Percentiles rank a stretch among this genome's conserved stretches.
Conservation (phyloP, 2,329 filamentous ascomycete genomes). For the Alternaria ethzedia region DNA sequence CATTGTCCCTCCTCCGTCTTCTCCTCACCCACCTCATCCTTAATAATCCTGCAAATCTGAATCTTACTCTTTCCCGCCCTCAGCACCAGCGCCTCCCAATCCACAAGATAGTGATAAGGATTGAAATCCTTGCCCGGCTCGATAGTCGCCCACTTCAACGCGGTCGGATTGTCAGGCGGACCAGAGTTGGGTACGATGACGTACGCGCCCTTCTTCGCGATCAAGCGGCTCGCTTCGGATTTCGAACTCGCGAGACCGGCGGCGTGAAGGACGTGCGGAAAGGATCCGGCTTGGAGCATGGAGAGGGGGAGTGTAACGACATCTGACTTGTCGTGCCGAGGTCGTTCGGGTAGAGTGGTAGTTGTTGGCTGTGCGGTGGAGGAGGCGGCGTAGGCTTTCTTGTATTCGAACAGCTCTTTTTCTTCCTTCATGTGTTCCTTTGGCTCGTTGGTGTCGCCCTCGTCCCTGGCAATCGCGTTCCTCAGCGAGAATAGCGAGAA, state of each 20-base stretch:
- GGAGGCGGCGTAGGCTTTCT: slow-evolving; percentile 31
- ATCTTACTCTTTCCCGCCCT: slow-evolving; percentile 67
- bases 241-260: slow-evolving; percentile 64
- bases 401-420: slow-evolving; percentile 28
- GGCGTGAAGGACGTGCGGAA: slow-evolving; percentile 66
- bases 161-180: slow-evolving; percentile 44
- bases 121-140: slow-evolving; percentile 65
- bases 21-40: slow-evolving; percentile 51
- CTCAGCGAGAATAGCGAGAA: slow-evolving; percentile 37
- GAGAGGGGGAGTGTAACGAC: slow-evolving; percentile 66
- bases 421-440: slow-evolving; percentile 16
- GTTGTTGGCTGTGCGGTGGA: slow-evolving; percentile 9
- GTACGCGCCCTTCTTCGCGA: slow-evolving; percentile 64
- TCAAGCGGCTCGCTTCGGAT: slow-evolving; percentile 66
- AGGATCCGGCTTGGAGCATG: slow-evolving; percentile 61
- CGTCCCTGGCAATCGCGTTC: slow-evolving; percentile 18
- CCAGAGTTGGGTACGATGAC: slow-evolving; percentile 57
- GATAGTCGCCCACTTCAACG: slow-evolving; percentile 68
- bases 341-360: slow-evolving; percentile 1
- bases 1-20: not conserved
- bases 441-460: not conserved
- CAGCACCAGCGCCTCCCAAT: slow-evolving; percentile 62
- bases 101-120: slow-evolving; percentile 65
- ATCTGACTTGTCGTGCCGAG: slow-evolving; percentile 46
- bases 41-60: slow-evolving; percentile 62